Percentiles rank a stretch among this genome's conserved stretches.
Evolutionary conservation across 1,284 basidiomycete species (phyloP).

Genomic region (Ustilago shanxiensis): DNA sequence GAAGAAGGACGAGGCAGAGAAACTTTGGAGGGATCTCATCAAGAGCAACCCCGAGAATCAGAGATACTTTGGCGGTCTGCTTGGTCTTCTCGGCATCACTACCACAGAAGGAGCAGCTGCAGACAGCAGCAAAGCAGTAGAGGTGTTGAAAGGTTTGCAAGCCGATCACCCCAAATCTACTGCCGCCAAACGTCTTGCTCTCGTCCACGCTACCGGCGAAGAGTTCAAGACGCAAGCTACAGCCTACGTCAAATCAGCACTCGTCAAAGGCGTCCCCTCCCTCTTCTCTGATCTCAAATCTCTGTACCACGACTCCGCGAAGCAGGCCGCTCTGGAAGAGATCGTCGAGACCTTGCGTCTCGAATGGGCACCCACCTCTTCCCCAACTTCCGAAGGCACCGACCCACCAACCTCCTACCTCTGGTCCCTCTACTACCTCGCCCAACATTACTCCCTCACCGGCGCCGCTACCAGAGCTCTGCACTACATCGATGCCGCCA

Average conservation of each 20-base stretch:
- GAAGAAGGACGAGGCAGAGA: slow-evolving; percentile 78
- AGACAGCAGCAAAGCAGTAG: slow-evolving; percentile 30
- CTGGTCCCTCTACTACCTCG: slow-evolving; percentile 95
- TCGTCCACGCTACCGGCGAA: slow-evolving; percentile 63
- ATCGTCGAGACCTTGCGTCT: slow-evolving; percentile 72
- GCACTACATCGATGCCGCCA: slow-evolving; percentile 77
- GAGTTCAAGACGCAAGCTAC: slow-evolving; percentile 80
- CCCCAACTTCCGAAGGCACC: slow-evolving; percentile 40
- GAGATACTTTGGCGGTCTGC: slow-evolving; percentile 82
- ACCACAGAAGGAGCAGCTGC: slow-evolving; percentile 70
- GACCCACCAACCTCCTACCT: slow-evolving; percentile 87
- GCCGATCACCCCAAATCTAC: slow-evolving; percentile 55
- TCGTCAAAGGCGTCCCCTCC: slow-evolving; percentile 91
- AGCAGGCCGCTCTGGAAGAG: slow-evolving; percentile 80
- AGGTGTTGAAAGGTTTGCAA: slow-evolving; percentile 47
- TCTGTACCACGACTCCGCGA: slow-evolving; percentile 79
- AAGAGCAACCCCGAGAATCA: slow-evolving; percentile 87
- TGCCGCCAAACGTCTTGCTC: slow-evolving; percentile 57
- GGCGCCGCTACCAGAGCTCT: slow-evolving; percentile 75
- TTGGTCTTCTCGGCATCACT: slow-evolving; percentile 78
- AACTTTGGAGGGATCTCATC: slow-evolving; percentile 83
- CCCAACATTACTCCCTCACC: slow-evolving; percentile 83
- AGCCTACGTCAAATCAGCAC: slow-evolving; percentile 79
- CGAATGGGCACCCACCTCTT: slow-evolving; percentile 49
- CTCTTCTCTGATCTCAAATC: slow-evolving; percentile 93